Evolutionary conservation across 2,329 filamentous ascomycete species (phyloP).

Genomic region (Diaporthe humulicola): DNA sequence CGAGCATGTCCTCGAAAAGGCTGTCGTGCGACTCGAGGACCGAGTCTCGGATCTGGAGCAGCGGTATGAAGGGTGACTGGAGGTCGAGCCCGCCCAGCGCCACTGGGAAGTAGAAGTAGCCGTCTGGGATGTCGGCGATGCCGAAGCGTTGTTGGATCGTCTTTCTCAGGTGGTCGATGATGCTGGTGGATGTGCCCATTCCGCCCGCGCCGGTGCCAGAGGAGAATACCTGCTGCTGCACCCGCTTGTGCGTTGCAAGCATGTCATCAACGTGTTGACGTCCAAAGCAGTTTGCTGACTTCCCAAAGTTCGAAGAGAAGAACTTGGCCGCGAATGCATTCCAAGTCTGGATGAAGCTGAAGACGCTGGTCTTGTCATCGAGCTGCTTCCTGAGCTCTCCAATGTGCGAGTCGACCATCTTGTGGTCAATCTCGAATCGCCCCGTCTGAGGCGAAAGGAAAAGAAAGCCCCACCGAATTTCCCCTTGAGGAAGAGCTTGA

Average conservation of each 20-base stretch:
- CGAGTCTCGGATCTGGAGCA: conserved; percentile 54
- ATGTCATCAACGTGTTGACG: conserved; percentile 65
- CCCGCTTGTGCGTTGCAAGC: conserved; percentile 63
- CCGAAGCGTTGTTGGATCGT: conserved; percentile 66
- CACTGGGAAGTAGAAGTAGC: conserved; percentile 61
- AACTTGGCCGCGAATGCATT: conserved; percentile 66
- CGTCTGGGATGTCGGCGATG: conserved; percentile 57
- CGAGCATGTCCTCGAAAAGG: conserved; percentile 50
- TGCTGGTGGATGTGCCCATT: conserved; percentile 51
- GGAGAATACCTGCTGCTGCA: conserved; percentile 62
- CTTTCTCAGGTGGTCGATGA: conserved; percentile 68
- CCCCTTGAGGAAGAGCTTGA: conserved; percentile 58
- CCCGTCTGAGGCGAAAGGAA: conserved; percentile 64
- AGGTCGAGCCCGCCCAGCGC: conserved; percentile 62
- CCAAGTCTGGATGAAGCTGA: conserved; percentile 62
- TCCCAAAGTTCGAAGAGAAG: conserved; percentile 66
- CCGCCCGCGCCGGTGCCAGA: conserved; percentile 19
- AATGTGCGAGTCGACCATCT: conserved; percentile 70
- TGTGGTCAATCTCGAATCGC: conserved; percentile 71
- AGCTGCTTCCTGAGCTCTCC: conserved; percentile 71
- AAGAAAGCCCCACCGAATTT: conserved; percentile 69
- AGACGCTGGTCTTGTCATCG: conserved; percentile 61
- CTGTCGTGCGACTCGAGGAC: conserved; percentile 48
- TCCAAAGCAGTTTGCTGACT: conserved; percentile 65
- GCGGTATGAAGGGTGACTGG: conserved; percentile 58